Base-by-base conservation (phyloP, 768 basidiomycete genomes). In the Ramaria sp. region DNA sequence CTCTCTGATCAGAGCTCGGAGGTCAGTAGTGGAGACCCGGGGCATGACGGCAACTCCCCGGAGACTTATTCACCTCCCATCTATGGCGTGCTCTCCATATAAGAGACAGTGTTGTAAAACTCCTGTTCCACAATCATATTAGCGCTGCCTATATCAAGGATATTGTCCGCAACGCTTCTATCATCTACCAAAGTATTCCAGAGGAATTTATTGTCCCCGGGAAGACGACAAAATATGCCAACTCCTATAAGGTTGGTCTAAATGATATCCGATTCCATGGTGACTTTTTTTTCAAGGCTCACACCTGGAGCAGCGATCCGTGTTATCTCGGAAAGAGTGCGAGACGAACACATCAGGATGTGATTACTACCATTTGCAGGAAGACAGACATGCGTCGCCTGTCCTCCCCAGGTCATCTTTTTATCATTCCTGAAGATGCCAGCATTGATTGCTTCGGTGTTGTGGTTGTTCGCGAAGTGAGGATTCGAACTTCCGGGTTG, bases 241-340 rank as follows among this genome's bases (percentile, higher is more conserved):
- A 56, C 5, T 70, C 65, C 0, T 61, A 71, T 50, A 73, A 66
- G 0, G 79, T 82, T 60, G 79, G 81, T 58, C 59, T 73, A 20
- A 75, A 78, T 16, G 36, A 37, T 8, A 71, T 70, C 0, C 62
- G 70, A 1, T 62, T 78, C 39, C 63, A 76, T 24, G 74, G 75
- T 0, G 75, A 76, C 0, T 60, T 78, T 53, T 60, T 82, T 7
- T 41, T 79, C 58, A 82, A 81, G 63, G 70, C 70, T 0, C 69
- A 81, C 16, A 69, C 67, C 5, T 58, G 78, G 13, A 72, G 71
- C 15, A 61, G 77, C 38, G 78, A 78, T 48, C 76, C 76, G 0
- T 75, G 72, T 58, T 22, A 74, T 56, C 58, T 71, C 13, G 66
- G 67, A n/a, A 9, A 60, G 62, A 30, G 75, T 80, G 77, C 61